These are phyloP conservation scores for Pestalotiopsis sp. DNA, from an alignment of 2,329 filamentous ascomycete species.

Conservation along the genomic window DNA sequence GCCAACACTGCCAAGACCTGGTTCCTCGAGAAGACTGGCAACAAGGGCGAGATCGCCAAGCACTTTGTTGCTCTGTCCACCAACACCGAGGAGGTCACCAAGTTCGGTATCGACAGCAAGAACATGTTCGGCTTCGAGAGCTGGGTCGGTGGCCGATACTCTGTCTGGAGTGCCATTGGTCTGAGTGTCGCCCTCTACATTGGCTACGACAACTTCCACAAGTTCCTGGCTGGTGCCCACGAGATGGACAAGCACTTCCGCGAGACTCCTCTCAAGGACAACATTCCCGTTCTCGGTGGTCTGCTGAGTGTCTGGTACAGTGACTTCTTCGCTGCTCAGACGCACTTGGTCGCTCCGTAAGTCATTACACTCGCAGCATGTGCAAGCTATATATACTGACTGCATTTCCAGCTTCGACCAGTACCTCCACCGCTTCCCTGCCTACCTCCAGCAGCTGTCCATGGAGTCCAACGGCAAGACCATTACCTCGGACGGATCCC, in stretches of 20 bases:
- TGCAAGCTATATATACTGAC: background rate
- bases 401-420: slow-evolving; percentile 76
- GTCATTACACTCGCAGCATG: slow-evolving; percentile 33
- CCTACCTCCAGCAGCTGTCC: slow-evolving; percentile 97
- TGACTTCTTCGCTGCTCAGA: slow-evolving; percentile 98
- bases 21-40: slow-evolving; percentile 82
- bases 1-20: slow-evolving; percentile 95
- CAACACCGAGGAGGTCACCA: slow-evolving; percentile 92
- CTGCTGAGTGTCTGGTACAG: slow-evolving; percentile 98
- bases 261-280: slow-evolving; percentile 85
- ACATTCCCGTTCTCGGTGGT: slow-evolving; percentile 91
- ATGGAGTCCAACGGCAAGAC: slow-evolving; percentile 99
- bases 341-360: slow-evolving; percentile 92
- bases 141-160: slow-evolving; percentile 98
- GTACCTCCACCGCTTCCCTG: slow-evolving; percentile 98
- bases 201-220: slow-evolving; percentile 95
- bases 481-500: slow-evolving; percentile 83
- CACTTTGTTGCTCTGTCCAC: slow-evolving; percentile 98
- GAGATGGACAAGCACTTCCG: slow-evolving; percentile 99
- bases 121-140: slow-evolving; percentile 99
- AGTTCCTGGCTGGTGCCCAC: slow-evolving; percentile 92
- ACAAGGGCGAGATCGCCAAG: slow-evolving; percentile 90
- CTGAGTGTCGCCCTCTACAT: slow-evolving; percentile 93
- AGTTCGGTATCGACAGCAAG: slow-evolving; percentile 97
- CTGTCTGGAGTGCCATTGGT: slow-evolving; percentile 98